Base-by-base conservation (phyloP, 306 rosid species). In the Canavalia gladiata region DNA sequence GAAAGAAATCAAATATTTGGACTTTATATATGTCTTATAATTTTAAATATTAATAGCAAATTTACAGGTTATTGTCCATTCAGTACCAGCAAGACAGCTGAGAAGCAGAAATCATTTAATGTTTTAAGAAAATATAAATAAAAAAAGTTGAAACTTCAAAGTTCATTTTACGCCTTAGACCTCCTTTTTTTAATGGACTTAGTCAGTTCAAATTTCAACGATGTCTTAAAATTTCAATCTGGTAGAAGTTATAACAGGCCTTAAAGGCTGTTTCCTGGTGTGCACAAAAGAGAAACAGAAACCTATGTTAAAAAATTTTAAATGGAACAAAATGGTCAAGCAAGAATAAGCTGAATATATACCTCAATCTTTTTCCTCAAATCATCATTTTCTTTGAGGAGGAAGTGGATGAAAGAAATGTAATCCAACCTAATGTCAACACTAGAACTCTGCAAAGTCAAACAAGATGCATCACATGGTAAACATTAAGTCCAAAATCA, bases 381-480 rank as follows among this genome's bases (percentile, higher is more conserved):
- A 72, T 84, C 87, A 64, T 88, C 90, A 12, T 91, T 83, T 70
- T 89, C 90, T 73, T 88, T 93, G 72, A 93, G 73, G 13, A 93
- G 79, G 1, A 63, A 63, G 81, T 90, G 18, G 89, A 71, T 0
- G 90, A 93, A 62, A 93, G 94, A 87, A 93, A 89, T 59, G 91
- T 84, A 47, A 91, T 90, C 97, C 97, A 93, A 68, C 97, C 97
- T 8, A 93, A 62, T 4, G 94, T 84, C 90, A 93, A 87, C 57
- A 87, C 84, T 39, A 93, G 68, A 83, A 88, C 90, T 90, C 97
- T 93, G 94, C 84, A 25, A 51, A 66, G 35, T 7, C 37, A 42
- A 18, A 41, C 7, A 41, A n/a, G 72, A 66, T 1, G 7, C 51
- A 66, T 66, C 13, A 18, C 35, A 88, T 18, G 25, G 25, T 18